A percentile compares a stretch with the other conserved stretches of the same genome.
Evolutionary conservation across 176 grass and related monocot genomes (phyloP).

Genomic region (Triticum dicoccoides): DNA sequence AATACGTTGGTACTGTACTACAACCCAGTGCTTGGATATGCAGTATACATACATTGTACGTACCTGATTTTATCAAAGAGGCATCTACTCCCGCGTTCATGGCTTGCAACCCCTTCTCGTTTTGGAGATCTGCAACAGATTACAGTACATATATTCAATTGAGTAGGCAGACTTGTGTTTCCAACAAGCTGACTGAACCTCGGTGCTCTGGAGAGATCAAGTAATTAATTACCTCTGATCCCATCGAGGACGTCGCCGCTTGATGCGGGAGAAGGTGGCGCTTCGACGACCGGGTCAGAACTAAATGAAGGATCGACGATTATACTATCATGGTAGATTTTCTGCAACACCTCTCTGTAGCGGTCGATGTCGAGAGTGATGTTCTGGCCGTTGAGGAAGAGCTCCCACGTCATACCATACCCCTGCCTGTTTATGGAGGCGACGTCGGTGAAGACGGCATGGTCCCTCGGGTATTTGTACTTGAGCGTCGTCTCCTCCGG

Average conservation of each 20-base stretch:
- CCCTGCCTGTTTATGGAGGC: conserved; percentile 44
- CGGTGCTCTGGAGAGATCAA: background rate
- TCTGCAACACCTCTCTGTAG: conserved; percentile 29
- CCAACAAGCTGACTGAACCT: background rate
- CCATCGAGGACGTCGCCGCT: background rate
- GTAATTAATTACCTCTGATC: background rate
- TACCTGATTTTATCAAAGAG: conserved; percentile 15
- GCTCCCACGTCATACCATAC: conserved; percentile 20
- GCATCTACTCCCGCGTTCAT: conserved; percentile 1
- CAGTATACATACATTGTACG: background rate
- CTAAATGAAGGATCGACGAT: background rate
- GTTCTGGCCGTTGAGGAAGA: conserved; percentile 55
- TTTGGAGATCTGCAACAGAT: conserved; percentile 15
- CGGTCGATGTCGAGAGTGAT: conserved; percentile 56
- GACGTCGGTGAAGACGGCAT: conserved; percentile 50
- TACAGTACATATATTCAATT: background rate
- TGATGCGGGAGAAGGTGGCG: background rate
- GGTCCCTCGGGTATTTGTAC: conserved; percentile 48
- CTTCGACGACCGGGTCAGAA: background rate
- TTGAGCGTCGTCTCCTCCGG: conserved; percentile 66
- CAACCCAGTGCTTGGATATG: too few relatives aligned
- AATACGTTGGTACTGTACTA: too few relatives aligned
- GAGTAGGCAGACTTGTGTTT: background rate
- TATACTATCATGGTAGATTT: conserved; percentile 19
- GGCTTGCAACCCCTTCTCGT: background rate